Evolutionary conservation across 2,329 filamentous ascomycete species (phyloP).

Genomic region (Anisogramma anomala): DNA sequence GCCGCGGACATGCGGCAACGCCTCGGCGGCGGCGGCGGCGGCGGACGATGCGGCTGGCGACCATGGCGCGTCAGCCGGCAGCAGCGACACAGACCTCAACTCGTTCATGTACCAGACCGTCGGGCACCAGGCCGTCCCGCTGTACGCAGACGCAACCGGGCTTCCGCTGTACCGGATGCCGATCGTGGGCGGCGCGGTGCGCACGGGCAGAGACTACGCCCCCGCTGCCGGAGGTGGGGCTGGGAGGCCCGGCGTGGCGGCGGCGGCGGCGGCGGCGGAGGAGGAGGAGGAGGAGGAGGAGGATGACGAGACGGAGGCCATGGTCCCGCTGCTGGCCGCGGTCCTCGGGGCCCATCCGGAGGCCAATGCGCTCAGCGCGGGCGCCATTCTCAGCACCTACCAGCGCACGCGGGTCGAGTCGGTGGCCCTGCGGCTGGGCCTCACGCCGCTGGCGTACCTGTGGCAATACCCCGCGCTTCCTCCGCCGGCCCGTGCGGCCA

Average conservation of each 20-base stretch:
- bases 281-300: conserved; percentile 14
- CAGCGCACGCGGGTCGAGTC: conserved; percentile 94
- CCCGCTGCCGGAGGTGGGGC: conserved; percentile 7
- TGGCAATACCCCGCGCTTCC: conserved; percentile 83
- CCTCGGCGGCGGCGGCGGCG: neutral
- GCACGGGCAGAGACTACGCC: conserved; percentile 60
- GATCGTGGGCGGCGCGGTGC: conserved; percentile 61
- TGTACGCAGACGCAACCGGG: conserved; percentile 68
- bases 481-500: conserved; percentile 25
- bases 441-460: conserved; percentile 73
- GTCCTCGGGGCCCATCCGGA: conserved; percentile 61
- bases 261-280: conserved; percentile 76
- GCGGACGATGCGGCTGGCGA: neutral
- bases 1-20: conserved; percentile 1
- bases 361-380: conserved; percentile 77
- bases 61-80: conserved; percentile 12
- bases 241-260: conserved; percentile 54
- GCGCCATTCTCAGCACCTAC: conserved; percentile 89
- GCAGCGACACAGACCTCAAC: conserved; percentile 58
- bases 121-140: conserved; percentile 73
- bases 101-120: conserved; percentile 99
- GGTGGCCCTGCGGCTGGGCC: conserved; percentile 70
- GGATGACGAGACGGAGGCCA: conserved; percentile 80
- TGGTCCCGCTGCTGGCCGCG: conserved; percentile 60
- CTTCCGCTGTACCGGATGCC: conserved; percentile 74